Evolutionary conservation across 441 rosid genomes (phyloP), one percentile per base, ranked within the genome.

Genomic region (Lepidium campestre): DNA sequence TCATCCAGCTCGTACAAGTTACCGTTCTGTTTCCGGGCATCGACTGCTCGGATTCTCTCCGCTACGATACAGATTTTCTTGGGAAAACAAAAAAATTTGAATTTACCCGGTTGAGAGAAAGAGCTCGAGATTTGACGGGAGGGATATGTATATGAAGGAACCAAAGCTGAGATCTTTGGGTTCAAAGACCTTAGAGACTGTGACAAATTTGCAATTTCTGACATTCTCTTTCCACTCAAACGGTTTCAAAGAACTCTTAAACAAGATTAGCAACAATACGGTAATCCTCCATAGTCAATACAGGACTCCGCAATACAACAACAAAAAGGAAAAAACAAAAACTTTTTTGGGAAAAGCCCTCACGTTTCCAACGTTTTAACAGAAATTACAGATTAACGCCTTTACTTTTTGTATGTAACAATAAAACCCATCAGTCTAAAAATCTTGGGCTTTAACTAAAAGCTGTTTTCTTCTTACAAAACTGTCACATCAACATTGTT

Each of bases 1-100:
- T 82, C 88, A 77, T 84, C 90, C 52, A 81, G 39, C 68, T 82
- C 81, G 60, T 74, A 81, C 45, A 74, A 58, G 29, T 75, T 46
- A 74, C 79, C 83, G 19, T 80, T 85, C 48, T 70, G 76, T 48
- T 61, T 71, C 74, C 14, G 65, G 19, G 78, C 85, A 62, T 68
- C 62, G 32, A 78, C 1, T 22, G 74, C 71, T 49, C 78, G 19
- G 65, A 79, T 23, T 75, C 62, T 77, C 78, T 53, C 64, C 27
- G 74, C 52, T 68, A 73, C 59, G 48, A 71, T 50, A 14, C 6
- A 10, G 63, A 40, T 18, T 63, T 77, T 64, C 25, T 37, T 25
- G 66, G 76, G 50, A 62, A 71, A 57, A 11, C 5, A 20, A 23
- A 17, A 18, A 13, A 57, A 23, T 36, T 72, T 50, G 32, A 65